Evolutionary conservation across 2,329 filamentous ascomycete species (phyloP).

Genomic region (Gnomoniopsis smithogilvyi): DNA sequence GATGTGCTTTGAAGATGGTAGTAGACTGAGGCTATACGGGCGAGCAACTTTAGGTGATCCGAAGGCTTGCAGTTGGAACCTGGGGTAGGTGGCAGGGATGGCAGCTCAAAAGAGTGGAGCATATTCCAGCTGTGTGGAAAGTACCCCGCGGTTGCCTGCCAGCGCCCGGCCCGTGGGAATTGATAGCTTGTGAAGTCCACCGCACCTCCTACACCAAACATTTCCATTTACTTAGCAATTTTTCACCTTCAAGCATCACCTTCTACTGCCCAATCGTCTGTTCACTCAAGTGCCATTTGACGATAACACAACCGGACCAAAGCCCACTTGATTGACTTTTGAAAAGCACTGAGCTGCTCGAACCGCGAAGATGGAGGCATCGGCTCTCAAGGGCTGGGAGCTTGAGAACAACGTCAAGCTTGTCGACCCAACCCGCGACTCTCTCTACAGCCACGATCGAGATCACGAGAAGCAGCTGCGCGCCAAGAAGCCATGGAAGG

Average conservation of each 20-base stretch:
- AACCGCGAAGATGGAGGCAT: constrained; percentile 14
- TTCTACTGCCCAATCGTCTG: not conserved
- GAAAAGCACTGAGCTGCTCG: not conserved
- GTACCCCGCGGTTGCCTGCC: constrained; percentile 1
- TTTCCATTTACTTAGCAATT: not conserved
- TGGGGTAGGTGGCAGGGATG: not conserved
- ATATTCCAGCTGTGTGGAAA: not conserved
- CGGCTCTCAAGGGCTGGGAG: constrained; percentile 43
- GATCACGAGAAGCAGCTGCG: constrained; percentile 65
- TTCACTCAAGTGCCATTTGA: not conserved
- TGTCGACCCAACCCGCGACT: constrained; percentile 82
- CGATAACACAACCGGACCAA: not conserved
- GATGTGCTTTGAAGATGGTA: too few species aligned
- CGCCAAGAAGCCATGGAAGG: constrained; percentile 68
- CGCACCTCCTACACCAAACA: too few species aligned
- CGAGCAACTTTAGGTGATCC: too few species aligned
- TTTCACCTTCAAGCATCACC: not conserved
- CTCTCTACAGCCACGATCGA: constrained; percentile 80
- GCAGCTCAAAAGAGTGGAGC: not conserved
- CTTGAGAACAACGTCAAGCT: constrained; percentile 82
- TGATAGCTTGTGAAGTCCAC: not conserved
- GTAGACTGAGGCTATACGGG: too few species aligned
- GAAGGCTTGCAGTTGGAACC: not conserved
- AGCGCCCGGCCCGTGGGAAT: not conserved
- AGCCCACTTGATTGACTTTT: not conserved